These are phyloP conservation scores for Arxiozyma slooffiae DNA, from an alignment of 1,139 yeast species.

Conservation along the genomic window DNA sequence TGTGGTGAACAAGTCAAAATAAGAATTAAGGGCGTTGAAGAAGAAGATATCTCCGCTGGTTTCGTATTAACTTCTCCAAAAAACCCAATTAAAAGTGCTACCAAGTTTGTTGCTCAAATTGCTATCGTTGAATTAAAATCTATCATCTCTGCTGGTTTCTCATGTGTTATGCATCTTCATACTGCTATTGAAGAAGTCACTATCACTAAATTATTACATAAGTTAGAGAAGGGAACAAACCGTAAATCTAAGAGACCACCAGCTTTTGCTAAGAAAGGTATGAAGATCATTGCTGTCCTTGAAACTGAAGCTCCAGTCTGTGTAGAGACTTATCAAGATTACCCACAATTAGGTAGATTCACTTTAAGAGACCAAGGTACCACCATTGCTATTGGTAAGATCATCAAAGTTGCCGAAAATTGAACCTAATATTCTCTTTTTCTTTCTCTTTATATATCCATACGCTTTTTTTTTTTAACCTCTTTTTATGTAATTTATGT, in stretches of 20 bases:
- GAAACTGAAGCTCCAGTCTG: constrained; percentile 83
- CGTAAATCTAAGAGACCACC: constrained; percentile 95
- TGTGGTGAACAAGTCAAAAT: constrained; percentile 97
- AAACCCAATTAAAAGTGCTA: constrained; percentile 85
- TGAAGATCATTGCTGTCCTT: constrained; percentile 90
- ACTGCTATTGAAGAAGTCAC: constrained; percentile 95
- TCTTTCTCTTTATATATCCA: neutral
- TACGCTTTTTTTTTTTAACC: too few relatives aligned
- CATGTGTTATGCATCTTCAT: constrained; percentile 98
- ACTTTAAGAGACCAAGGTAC: constrained; percentile 97
- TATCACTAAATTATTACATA: constrained; percentile 74
- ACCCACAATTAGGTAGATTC: constrained; percentile 95
- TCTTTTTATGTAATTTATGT: neutral
- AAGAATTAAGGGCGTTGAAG: constrained; percentile 90
- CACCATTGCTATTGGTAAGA: constrained; percentile 97
- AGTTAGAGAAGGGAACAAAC: constrained; percentile 92
- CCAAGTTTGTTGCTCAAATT: constrained; percentile 87
- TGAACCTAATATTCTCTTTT: neutral
- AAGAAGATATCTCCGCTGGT: constrained; percentile 88
- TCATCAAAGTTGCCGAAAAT: constrained; percentile 53
- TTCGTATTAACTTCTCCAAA: constrained; percentile 78
- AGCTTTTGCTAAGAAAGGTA: constrained; percentile 96
- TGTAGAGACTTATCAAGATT: constrained; percentile 83
- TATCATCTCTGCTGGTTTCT: constrained; percentile 86
- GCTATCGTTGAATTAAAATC: constrained; percentile 95